These are phyloP conservation scores for Alternaria arborescens DNA, from an alignment of 2,329 filamentous ascomycete species.

Conservation along the genomic window DNA sequence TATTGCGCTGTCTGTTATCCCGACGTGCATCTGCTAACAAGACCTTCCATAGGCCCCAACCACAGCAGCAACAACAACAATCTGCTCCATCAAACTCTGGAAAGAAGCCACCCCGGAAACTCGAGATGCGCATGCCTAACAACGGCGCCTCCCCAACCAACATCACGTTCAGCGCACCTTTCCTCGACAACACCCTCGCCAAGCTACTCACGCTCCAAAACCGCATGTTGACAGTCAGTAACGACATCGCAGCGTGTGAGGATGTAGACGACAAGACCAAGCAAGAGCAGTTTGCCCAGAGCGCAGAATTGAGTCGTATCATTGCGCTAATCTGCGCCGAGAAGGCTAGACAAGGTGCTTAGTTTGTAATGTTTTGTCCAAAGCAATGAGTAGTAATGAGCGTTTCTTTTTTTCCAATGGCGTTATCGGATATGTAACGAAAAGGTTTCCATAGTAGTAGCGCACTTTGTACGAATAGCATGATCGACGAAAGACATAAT, in stretches of 20 bases:
- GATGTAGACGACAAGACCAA: constrained; percentile 58
- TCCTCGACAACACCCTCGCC: constrained; percentile 62
- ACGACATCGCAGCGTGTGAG: constrained; percentile 56
- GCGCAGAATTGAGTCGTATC: constrained; percentile 58
- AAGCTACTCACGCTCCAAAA: constrained; percentile 61
- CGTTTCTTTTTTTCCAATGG: background rate
- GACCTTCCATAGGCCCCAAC: constrained; percentile 30
- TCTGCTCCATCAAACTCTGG: constrained; percentile 27
- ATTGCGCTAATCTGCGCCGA: constrained; percentile 62
- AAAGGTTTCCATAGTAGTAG: background rate
- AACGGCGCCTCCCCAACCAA: constrained; percentile 46
- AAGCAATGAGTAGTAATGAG: background rate
- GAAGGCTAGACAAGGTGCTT: constrained; percentile 59
- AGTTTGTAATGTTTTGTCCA: constrained; percentile 4
- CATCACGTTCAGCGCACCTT: constrained; percentile 61
- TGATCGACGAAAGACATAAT: background rate
- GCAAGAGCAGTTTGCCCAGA: constrained; percentile 61
- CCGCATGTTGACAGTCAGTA: constrained; percentile 59
- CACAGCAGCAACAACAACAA: constrained; percentile 31
- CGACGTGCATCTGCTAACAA: constrained; percentile 19
- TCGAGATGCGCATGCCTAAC: constrained; percentile 59
- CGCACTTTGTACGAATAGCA: constrained; percentile 16
- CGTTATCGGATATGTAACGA: constrained; percentile 1
- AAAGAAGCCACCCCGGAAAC: constrained; percentile 58
- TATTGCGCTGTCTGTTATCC: background rate